Conservation (phyloP, 2,329 filamentous ascomycete genomes). For the Annulohypoxylon truncatum region DNA sequence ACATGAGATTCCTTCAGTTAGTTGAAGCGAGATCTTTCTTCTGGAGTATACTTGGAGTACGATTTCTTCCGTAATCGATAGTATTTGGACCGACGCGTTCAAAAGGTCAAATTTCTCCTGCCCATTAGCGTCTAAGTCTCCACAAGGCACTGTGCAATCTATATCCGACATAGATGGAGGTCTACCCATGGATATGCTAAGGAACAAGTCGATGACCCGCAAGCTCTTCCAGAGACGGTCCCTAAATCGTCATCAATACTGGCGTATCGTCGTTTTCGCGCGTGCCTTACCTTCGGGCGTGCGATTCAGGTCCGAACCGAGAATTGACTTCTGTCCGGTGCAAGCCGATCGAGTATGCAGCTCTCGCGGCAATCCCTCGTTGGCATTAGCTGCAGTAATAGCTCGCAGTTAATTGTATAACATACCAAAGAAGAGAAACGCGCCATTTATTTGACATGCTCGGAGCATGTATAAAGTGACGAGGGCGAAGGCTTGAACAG, state of each 20-base stretch:
- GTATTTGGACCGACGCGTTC: slow-evolving; percentile 64
- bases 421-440: slow-evolving; percentile 63
- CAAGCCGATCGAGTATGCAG: slow-evolving; percentile 64
- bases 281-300: slow-evolving; percentile 52
- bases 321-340: slow-evolving; percentile 66
- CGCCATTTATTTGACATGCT: slow-evolving; percentile 66
- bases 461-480: slow-evolving; percentile 66
- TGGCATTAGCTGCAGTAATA: slow-evolving; percentile 1
- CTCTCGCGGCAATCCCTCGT: slow-evolving; percentile 61
- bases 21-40: slow-evolving; percentile 63
- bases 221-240: slow-evolving; percentile 67
- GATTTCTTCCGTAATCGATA: slow-evolving; percentile 62
- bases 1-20: slow-evolving; percentile 65
- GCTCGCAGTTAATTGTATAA: neutral
- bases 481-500: slow-evolving; percentile 63
- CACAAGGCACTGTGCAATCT: slow-evolving; percentile 65
- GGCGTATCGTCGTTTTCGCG: neutral
- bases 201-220: slow-evolving; percentile 62
- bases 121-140: slow-evolving; percentile 50
- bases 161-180: slow-evolving; percentile 65
- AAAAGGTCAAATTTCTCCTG: slow-evolving; percentile 59
- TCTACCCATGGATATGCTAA: slow-evolving; percentile 66
- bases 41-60: slow-evolving; percentile 65
- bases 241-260: slow-evolving; percentile 19
- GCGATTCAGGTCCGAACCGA: slow-evolving; percentile 59